These are phyloP conservation scores for Globisporangium mamillatum DNA, from an alignment of 352 stramenopile species.

Conservation along the genomic window DNA sequence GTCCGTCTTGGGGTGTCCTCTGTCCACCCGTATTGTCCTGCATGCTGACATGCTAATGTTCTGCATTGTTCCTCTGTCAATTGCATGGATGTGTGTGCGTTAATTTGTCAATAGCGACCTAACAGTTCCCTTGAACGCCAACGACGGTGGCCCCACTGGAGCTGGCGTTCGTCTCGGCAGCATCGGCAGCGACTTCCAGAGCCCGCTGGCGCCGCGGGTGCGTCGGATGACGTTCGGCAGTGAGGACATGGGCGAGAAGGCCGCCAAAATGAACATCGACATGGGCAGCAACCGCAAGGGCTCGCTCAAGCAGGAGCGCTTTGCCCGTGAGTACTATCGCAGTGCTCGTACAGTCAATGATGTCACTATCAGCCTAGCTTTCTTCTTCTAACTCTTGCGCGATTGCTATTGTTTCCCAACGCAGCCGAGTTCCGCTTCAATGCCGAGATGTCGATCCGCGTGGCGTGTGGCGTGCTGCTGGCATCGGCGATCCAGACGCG, in stretches of 20 bases:
- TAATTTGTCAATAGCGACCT: slow-evolving; percentile 22
- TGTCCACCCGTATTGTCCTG: not conserved
- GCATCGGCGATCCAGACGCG: slow-evolving; percentile 69
- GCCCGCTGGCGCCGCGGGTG: slow-evolving; percentile 30
- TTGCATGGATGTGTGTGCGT: not conserved
- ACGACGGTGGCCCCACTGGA: slow-evolving; percentile 6
- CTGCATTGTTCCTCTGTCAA: not conserved
- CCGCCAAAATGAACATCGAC: slow-evolving; percentile 66
- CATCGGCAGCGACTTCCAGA: slow-evolving; percentile 17
- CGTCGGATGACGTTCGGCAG: slow-evolving; percentile 51
- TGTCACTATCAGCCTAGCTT: no score
- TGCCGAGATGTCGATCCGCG: slow-evolving; percentile 62
- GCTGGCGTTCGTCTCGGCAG: slow-evolving; percentile 11
- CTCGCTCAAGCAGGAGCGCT: slow-evolving; percentile 41
- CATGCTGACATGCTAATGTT: not conserved
- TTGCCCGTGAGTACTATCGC: slow-evolving; percentile 40
- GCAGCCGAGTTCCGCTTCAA: slow-evolving; percentile 68
- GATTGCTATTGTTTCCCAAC: slow-evolving; percentile 3
- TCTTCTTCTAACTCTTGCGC: slow-evolving; percentile 1
- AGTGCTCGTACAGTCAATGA: not conserved
- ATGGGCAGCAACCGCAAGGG: slow-evolving; percentile 52
- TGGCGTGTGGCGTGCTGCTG: slow-evolving; percentile 63
- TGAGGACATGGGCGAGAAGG: slow-evolving; percentile 60
- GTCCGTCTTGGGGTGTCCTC: not conserved
- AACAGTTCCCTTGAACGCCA: slow-evolving; percentile 30